Base-by-base conservation (phyloP, 2,329 filamentous ascomycete species). In the Mariannaea elegans region DNA sequence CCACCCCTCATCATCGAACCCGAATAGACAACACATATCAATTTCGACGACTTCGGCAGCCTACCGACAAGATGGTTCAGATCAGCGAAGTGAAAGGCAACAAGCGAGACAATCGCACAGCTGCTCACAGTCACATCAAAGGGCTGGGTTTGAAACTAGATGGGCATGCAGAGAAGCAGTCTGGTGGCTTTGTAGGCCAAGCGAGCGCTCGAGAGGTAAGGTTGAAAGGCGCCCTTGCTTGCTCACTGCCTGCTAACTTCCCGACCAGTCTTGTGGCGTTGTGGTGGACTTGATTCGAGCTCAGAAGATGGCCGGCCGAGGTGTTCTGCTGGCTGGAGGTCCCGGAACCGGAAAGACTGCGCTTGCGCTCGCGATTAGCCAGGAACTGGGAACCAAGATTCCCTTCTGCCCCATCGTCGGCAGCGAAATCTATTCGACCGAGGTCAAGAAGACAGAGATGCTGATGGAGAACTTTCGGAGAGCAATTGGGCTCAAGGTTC, bases 381-480 rank as follows among this genome's bases (percentile, higher is more conserved):
- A 98, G 80, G 95, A 99, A 78, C 84, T 99, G 66, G 95, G 95
- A 69, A 97, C 94, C 48, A 98, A 97, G 82, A 97, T 99, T 57
- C 95, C 95, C 7, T 99, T 99, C 77, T 97, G 95, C 78, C 94
- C 94, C 36, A 98, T 99, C 74, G 95, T 97, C 52, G 95, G 94
- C 70, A 97, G 94, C 82, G 95, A 99, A 79, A 91, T 99, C 72
- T 99, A 97, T 81, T 97, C 93, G 69, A 90, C 94, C 44, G 95
- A 99, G 79, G 94, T 99, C 65, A 99, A 99, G 87, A 99, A 99
- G 87, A 99, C 95, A 48, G 95, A 99, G 79, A 91, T 97, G 67
- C 82, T 99, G 75, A 98, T 98, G 95, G 95, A 99, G 84, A 98
- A 98, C 82, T 99, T 99, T 78, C 87, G 95, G 75, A 86, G 95